Evolutionary conservation across 768 basidiomycete genomes (phyloP).

Genomic region (Mycena haematopus): DNA sequence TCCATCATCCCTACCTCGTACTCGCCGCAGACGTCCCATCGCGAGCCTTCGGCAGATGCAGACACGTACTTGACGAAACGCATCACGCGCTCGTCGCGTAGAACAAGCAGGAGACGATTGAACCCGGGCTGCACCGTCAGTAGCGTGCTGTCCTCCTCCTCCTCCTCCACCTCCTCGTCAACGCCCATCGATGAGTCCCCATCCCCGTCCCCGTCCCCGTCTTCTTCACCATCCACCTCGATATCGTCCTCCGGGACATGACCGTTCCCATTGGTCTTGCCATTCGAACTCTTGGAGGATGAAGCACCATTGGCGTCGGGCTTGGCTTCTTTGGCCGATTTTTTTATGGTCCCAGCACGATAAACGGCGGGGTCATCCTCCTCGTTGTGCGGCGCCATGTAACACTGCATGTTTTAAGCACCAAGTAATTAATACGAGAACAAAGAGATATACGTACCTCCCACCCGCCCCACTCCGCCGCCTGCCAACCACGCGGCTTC

Average conservation of each 20-base stretch:
- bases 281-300: constrained; percentile 24
- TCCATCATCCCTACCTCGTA: constrained; percentile 88
- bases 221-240: constrained; percentile 29
- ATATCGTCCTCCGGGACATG: constrained; percentile 13
- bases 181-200: constrained; percentile 40
- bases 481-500: constrained; percentile 62
- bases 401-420: constrained; percentile 61
- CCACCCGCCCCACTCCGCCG: constrained; percentile 91
- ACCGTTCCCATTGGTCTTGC: constrained; percentile 29
- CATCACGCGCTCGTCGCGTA: constrained; percentile 93
- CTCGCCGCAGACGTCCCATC: constrained; percentile 94
- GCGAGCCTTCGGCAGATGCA: constrained; percentile 84
- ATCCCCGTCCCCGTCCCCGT: constrained; percentile 47
- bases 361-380: constrained; percentile 97
- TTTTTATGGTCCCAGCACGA: constrained; percentile 64
- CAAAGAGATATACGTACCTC: constrained; percentile 60
- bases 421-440: constrained; percentile 4
- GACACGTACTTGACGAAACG: constrained; percentile 95
- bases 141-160: constrained; percentile 79
- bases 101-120: constrained; percentile 86
- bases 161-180: constrained; percentile 68
- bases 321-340: constrained; percentile 33
- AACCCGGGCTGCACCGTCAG: constrained; percentile 89
- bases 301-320: constrained; percentile 15
- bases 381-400: constrained; percentile 93